Evolutionary conservation across 805 yeast genomes (phyloP).

Genomic region (Naumovozyma baii): DNA sequence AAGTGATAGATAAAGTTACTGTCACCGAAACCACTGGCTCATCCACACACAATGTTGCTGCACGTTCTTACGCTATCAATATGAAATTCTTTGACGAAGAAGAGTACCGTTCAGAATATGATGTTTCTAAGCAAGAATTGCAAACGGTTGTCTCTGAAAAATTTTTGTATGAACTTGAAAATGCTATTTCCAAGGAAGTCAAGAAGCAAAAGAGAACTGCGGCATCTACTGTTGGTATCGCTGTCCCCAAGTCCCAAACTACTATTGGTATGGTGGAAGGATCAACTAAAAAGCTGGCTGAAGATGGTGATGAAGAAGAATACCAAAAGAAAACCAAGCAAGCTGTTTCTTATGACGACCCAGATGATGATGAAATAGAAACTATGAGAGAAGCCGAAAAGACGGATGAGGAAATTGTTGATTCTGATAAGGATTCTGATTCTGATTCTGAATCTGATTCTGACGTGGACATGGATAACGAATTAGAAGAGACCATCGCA

Average conservation of each 20-base stretch:
- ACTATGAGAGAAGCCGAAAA: constrained; percentile 78
- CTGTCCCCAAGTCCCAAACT: constrained; percentile 50
- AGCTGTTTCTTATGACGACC: constrained; percentile 86
- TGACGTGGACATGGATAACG: constrained; percentile 26
- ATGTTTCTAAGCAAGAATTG: constrained; percentile 69
- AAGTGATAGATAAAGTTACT: constrained; percentile 72
- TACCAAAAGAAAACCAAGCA: constrained; percentile 60
- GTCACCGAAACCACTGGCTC: constrained; percentile 85
- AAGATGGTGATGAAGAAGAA: constrained; percentile 47
- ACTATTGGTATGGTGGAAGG: constrained; percentile 33
- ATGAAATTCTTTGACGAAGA: constrained; percentile 63
- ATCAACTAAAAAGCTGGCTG: constrained; percentile 32
- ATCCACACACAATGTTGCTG: constrained; percentile 36
- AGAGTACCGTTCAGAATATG: constrained; percentile 84
- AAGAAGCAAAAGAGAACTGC: constrained; percentile 62
- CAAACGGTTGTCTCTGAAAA: constrained; percentile 54
- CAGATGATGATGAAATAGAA: constrained; percentile 91
- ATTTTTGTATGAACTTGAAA: constrained; percentile 65
- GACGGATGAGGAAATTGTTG: constrained; percentile 57
- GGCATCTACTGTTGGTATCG: constrained; percentile 58
- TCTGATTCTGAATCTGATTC: constrained; percentile 39
- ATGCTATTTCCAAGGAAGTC: constrained; percentile 67
- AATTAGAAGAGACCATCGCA: constrained; percentile 14
- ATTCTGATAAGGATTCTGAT: constrained; percentile 33
- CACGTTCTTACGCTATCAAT: constrained; percentile 67